Evolutionary conservation across 1,139 yeast genomes (phyloP), one percentile per base, ranked within the genome.

Genomic region (Yamadazyma sp.): DNA sequence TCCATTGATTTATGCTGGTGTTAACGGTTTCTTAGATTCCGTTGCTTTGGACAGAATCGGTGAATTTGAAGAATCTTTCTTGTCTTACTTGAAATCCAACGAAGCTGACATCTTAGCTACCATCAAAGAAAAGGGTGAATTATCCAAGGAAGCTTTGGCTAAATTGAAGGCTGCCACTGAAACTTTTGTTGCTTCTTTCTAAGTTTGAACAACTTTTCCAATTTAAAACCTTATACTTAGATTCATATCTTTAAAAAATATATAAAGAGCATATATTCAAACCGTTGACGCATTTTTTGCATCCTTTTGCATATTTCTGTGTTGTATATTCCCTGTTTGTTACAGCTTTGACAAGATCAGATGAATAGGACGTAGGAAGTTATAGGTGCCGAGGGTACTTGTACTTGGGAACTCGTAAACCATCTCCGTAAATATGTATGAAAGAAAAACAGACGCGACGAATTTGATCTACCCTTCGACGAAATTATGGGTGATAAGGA

Each of bases 1-100:
- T 52, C 98, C 98, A 70, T 80, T 89, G 67, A 90, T 94, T 69
- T 94, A 72, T 80, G 98, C 98, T 56, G 99, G 96, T 87, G 98
- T 94, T 64, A 90, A 92, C 83, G 99, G 99, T 83, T 88, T 67
- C 90, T 85, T 94, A 67, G 99, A 94, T 71, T 65, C 74, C 57
- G 67, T 94, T 61, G 86, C 95, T 54, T 76, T 92, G 57, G 81
- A 83, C 65, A 86, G 88, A 73, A 82, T 94, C 62, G 88, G 78
- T 69, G 88, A 86, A 70, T 94, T 86, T 65, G 99, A 94, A 83
- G 73, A 80, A 62, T 82, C 90, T 62, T 92, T 90, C 92, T 76
- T 86, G 67, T 78, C 95, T 57, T 79, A 82, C 78, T 82, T 92
- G 73, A 86, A 88, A 79, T 70, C 97, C 54, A 88, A 87, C 77